Evolutionary conservation across 768 basidiomycete genomes (phyloP).

Genomic region (Mycena polygramma): DNA sequence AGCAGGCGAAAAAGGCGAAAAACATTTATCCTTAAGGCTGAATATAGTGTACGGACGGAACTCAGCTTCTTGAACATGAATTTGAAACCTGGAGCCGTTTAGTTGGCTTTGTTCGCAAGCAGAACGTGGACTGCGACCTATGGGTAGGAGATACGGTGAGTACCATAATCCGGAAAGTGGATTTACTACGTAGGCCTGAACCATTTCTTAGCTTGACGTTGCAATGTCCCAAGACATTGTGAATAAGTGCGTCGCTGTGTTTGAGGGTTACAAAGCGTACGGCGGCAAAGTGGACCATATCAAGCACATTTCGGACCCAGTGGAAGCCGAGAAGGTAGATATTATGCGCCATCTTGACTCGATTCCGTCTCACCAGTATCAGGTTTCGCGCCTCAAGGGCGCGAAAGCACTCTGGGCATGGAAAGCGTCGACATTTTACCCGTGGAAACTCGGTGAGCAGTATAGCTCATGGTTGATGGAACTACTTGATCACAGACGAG

Average conservation of each 20-base stretch:
- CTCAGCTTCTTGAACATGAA: slow-evolving; percentile 36
- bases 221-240: slow-evolving; percentile 35
- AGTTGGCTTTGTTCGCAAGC: slow-evolving; percentile 30
- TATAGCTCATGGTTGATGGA: no score
- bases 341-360: not conserved
- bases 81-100: slow-evolving; percentile 35
- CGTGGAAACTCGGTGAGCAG: slow-evolving; percentile 34
- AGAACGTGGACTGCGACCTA: slow-evolving; percentile 41
- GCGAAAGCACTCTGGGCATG: slow-evolving; percentile 51
- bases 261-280: slow-evolving; percentile 34
- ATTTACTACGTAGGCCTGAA: not conserved
- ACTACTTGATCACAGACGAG: no score
- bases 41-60: not conserved
- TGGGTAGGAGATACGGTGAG: slow-evolving; percentile 42
- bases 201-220: slow-evolving; percentile 32
- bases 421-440: slow-evolving; percentile 37
- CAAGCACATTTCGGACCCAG: slow-evolving; percentile 35
- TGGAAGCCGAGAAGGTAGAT: slow-evolving; percentile 34
- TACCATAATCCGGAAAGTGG: not conserved
- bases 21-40: not conserved
- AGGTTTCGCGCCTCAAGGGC: slow-evolving; percentile 47
- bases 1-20: slow-evolving; percentile 32
- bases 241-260: slow-evolving; percentile 7
- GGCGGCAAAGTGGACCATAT: slow-evolving; percentile 41
- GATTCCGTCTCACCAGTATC: not conserved